These are phyloP conservation scores for Aspergillus candidus DNA, from an alignment of 2,329 filamentous ascomycete genomes.

Conservation along the genomic window DNA sequence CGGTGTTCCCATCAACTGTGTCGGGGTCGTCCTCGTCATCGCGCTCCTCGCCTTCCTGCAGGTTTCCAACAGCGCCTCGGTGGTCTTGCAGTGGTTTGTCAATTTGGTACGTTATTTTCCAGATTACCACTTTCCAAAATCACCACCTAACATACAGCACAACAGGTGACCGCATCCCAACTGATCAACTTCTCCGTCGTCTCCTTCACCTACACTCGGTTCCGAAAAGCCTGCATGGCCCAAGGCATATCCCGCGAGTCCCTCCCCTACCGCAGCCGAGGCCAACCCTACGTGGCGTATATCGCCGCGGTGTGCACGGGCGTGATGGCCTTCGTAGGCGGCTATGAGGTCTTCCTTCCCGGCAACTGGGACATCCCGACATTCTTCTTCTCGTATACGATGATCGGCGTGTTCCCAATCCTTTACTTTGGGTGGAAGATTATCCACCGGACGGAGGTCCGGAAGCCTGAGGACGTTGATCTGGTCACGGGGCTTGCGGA, in stretches of 20 bases:
- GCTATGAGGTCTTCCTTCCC: slow-evolving; percentile 69
- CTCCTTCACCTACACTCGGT: slow-evolving; percentile 65
- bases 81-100: slow-evolving; percentile 68
- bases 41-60: slow-evolving; percentile 68
- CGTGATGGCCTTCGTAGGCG: slow-evolving; percentile 68
- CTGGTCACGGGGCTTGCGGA: slow-evolving; percentile 56
- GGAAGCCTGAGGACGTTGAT: slow-evolving; percentile 56
- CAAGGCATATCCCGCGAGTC: slow-evolving; percentile 63
- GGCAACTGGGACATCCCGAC: slow-evolving; percentile 60
- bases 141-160: not conserved
- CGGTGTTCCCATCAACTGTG: slow-evolving; percentile 70
- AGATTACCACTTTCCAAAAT: too few relatives aligned
- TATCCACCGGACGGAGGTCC: slow-evolving; percentile 55
- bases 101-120: slow-evolving; percentile 44
- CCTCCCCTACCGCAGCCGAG: slow-evolving; percentile 63
- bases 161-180: slow-evolving; percentile 62
- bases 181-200: slow-evolving; percentile 68
- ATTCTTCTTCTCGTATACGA: slow-evolving; percentile 73
- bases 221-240: slow-evolving; percentile 60
- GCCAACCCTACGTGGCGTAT: slow-evolving; percentile 68
- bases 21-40: slow-evolving; percentile 59
- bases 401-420: slow-evolving; percentile 64
- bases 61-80: slow-evolving; percentile 58
- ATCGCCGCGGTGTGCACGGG: slow-evolving; percentile 58
- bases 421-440: slow-evolving; percentile 69